Base-by-base conservation (phyloP, 352 stramenopile genomes). In the Globisporangium solare region DNA sequence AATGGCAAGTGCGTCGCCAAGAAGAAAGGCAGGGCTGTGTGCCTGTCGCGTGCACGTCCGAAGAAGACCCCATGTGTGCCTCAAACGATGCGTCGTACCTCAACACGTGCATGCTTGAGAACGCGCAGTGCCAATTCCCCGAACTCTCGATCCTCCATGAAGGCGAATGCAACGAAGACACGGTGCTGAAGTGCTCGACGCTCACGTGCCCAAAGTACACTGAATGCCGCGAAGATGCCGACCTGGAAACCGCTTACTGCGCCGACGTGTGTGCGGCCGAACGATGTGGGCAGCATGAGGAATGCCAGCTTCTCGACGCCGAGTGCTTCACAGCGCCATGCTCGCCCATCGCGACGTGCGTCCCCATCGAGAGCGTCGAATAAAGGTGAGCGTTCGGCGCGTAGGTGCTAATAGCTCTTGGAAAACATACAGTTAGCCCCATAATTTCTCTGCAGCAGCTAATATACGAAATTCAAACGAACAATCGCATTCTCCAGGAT, bases 301-400 rank as follows among this genome's bases (percentile, higher is more conserved):
- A 65, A 24, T 87, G 76, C 24, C 54, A 84, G 54, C 63, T 86
- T 6, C 50, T 79, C 0, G 61, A 78, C 14, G 60, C 60, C 0
- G 71, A 76, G 39, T 88, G 78, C 62, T 83, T 64, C 66, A 86
- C 73, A 8, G 75, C 73, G 10, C 73, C 75, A 6, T 86, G 75
- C 51, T 78, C 78, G 35, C 71, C 69, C 3, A 68, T 85, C 41
- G 75, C 75, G 14, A 82, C 76, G 49, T 88, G 78, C 54, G 53
- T 88, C 20, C 56, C 66, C 2, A 72, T 46, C 27, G 48, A 77
- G 46, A 49, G 61, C 1, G 52, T 65, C 21, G 54, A 70, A 10
- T 58, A 27, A 17, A 61, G 57, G 43, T 27, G 1, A 4, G 0
- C 6, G 27, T 35, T 35, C 31, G 40, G 31, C 14, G 14, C 22